These are phyloP conservation scores for Prunus salicina DNA, from an alignment of 306 rosid species.

Conservation along the genomic window DNA sequence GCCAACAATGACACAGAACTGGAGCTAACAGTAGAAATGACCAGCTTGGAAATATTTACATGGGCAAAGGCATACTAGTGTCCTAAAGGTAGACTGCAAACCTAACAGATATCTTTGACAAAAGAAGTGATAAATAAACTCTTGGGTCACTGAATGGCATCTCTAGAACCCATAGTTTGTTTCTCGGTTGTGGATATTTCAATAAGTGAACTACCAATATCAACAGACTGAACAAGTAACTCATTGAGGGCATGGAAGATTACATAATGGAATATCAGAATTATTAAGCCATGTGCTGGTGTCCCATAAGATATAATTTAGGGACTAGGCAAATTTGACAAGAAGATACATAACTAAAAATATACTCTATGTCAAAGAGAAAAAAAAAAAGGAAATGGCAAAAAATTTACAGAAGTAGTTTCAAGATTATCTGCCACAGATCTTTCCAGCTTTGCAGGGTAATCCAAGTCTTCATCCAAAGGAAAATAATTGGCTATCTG, in stretches of 20 bases:
- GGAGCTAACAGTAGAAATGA: background rate
- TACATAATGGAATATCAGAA: background rate
- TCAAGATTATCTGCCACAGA: slow-evolving; percentile 53
- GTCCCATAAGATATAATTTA: background rate
- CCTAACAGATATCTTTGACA: background rate
- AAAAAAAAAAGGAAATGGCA: slow-evolving; percentile 4
- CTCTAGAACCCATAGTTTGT: background rate
- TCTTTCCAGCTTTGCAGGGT: slow-evolving; percentile 91
- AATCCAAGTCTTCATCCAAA: slow-evolving; percentile 81
- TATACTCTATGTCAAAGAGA: background rate
- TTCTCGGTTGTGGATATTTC: background rate
- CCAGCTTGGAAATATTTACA: background rate
- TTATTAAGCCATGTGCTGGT: background rate
- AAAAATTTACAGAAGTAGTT: slow-evolving; percentile 56
- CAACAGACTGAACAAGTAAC: background rate
- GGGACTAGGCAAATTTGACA: background rate
- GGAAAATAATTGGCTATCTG: slow-evolving; percentile 93
- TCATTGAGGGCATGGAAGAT: background rate
- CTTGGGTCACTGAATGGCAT: background rate
- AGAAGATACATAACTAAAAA: background rate
- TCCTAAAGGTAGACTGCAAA: slow-evolving; percentile 2
- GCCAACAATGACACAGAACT: background rate
- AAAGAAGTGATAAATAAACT: background rate
- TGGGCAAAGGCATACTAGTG: background rate
- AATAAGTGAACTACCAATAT: background rate